Percentiles rank a stretch among this genome's conserved stretches.
Conservation (phyloP, 2,329 filamentous ascomycete genomes). For the Hymenoscyphus repandus region DNA sequence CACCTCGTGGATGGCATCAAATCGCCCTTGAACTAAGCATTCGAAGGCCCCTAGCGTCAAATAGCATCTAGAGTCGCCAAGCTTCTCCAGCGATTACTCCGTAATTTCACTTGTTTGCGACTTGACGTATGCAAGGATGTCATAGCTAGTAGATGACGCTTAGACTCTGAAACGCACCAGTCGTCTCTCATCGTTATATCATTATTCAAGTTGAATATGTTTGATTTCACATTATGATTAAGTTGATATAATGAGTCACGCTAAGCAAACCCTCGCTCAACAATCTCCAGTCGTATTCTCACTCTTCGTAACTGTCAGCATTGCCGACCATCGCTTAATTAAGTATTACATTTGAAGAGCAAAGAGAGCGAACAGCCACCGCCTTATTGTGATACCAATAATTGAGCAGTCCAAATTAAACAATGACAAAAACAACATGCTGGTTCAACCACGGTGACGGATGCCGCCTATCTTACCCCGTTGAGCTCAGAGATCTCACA, state of each 20-base stretch:
- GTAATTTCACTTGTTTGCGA: too few species aligned
- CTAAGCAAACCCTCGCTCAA: not conserved
- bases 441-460: not conserved
- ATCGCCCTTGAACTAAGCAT: too few species aligned
- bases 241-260: not conserved
- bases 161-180: too few species aligned
- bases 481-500: constrained; percentile 17
- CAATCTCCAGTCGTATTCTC: not conserved
- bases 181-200: too few species aligned
- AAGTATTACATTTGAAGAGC: constrained; percentile 6
- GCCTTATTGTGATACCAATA: constrained; percentile 6
- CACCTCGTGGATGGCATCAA: too few species aligned
- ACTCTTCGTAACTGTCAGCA: not conserved
- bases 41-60: too few species aligned
- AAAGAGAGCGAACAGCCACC: constrained; percentile 4
- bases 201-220: too few species aligned
- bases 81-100: too few species aligned
- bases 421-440: constrained; percentile 1
- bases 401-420: constrained; percentile 5
- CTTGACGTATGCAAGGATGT: too few species aligned
- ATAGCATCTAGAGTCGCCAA: too few species aligned
- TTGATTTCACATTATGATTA: too few species aligned
- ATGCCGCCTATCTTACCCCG: not conserved
- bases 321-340: constrained; percentile 3
- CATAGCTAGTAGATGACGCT: too few species aligned